Evolutionary conservation across 2,329 filamentous ascomycete genomes (phyloP).

Genomic region (Claviceps africana): DNA sequence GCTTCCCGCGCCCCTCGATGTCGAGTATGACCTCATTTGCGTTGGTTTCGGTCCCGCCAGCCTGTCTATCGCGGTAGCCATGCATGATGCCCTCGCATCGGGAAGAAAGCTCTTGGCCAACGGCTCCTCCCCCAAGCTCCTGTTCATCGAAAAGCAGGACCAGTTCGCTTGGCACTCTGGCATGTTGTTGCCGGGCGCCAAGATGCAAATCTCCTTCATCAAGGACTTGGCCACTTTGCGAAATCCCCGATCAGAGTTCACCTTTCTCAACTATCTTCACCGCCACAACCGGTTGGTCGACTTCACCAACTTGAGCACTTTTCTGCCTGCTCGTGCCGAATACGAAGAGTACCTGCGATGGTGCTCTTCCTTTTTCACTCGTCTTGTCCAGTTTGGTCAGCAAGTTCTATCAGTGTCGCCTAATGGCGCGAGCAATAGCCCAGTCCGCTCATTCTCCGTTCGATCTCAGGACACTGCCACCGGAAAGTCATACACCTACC

Average conservation of each 20-base stretch:
- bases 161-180: slow-evolving; percentile 86
- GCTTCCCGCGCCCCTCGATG: slow-evolving; percentile 39
- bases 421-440: slow-evolving; percentile 23
- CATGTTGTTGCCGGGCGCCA: slow-evolving; percentile 84
- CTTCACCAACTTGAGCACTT: slow-evolving; percentile 83
- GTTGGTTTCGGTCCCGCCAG: slow-evolving; percentile 89
- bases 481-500: slow-evolving; percentile 36
- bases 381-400: slow-evolving; percentile 58
- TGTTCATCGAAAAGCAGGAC: slow-evolving; percentile 76
- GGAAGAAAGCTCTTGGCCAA: slow-evolving; percentile 28
- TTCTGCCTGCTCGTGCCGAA: slow-evolving; percentile 71
- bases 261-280: slow-evolving; percentile 90
- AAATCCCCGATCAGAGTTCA: slow-evolving; percentile 81
- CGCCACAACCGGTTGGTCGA: slow-evolving; percentile 66
- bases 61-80: slow-evolving; percentile 73
- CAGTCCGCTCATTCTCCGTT: slow-evolving; percentile 54
- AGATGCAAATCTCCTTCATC: slow-evolving; percentile 96
- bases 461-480: slow-evolving; percentile 48
- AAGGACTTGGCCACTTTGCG: slow-evolving; percentile 88
- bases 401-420: slow-evolving; percentile 63
- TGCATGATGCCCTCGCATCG: slow-evolving; percentile 61
- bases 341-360: slow-evolving; percentile 94
- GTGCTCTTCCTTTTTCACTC: slow-evolving; percentile 71
- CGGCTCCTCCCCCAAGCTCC: slow-evolving; percentile 48
- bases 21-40: slow-evolving; percentile 73